Base-by-base conservation (phyloP, 2,329 filamentous ascomycete genomes). In the Aspergillus pseudoglaucus region DNA sequence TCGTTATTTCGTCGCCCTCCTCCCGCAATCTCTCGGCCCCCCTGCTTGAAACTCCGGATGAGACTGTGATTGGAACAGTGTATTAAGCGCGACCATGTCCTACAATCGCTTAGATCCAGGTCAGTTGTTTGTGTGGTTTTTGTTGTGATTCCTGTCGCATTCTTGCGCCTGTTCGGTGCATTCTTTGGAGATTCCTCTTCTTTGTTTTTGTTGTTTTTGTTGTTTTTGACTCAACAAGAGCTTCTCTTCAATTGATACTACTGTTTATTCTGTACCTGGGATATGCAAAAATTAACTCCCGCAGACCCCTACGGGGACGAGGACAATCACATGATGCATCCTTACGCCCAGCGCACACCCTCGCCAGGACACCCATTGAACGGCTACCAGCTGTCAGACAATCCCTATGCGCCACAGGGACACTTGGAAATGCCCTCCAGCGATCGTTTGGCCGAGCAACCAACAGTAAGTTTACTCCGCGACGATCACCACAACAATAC, bases 321-420 rank as follows among this genome's bases (percentile, higher is more conserved):
- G 52, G 68, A 69, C 44, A 59, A 61, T 53, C 66, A 60, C 47
- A 59, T 58, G 23, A 71, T 82, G 76, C 74, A 80, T 58, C 37
- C 37, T 7, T 76, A 78, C 67, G 67, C 61, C 14, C 57, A 62
- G 64, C 81, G 85, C 57, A 82, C 87, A 48, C 87, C 88, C 46
- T 93, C 88, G 42, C 88, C 88, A 30, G 85, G 82, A 43, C 84
- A 88, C 56, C 87, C 85, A 23, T 72, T 85, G 50, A 81, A 85
- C 58, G 81, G 84, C 55, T 95, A 95, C 67, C 87, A 94, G 64
- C 78, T 94, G 42, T 85, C 93, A 40, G 87, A 95, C 66, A 81
- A 83, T 55, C 82, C 84, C 7, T 90, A 88, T 64, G 76, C 73
- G 46, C 68, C 69, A 30, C 76, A 72, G 50, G 67, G 73, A 42